Evolutionary conservation across 1,284 basidiomycete genomes (phyloP).

Genomic region (Mycena sp.): DNA sequence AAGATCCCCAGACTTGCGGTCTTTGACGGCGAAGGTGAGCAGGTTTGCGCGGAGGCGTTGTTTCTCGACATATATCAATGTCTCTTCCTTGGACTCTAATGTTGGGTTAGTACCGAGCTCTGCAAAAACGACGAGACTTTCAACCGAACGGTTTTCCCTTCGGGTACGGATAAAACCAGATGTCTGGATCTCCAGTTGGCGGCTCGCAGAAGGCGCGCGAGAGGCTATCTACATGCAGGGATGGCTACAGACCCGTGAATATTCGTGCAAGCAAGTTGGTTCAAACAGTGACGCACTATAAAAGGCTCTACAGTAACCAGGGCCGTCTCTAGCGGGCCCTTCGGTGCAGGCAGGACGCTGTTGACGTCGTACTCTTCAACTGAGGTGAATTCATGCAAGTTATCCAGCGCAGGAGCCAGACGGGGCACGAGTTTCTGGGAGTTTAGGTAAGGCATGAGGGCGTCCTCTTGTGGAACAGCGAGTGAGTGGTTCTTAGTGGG

Average conservation of each 20-base stretch:
- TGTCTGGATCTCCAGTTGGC: conserved; percentile 30
- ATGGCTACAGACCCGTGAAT: conserved; percentile 27
- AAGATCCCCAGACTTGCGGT: conserved; percentile 33
- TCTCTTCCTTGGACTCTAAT: conserved; percentile 38
- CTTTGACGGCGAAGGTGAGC: conserved; percentile 37
- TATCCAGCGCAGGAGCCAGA: conserved; percentile 12
- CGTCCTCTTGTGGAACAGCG: neutral
- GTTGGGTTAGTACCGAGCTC: neutral
- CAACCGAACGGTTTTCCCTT: conserved; percentile 38
- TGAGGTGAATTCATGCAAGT: conserved; percentile 37
- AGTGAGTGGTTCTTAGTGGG: too few relatives aligned
- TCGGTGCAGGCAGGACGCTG: conserved; percentile 35
- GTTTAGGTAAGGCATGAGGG: conserved; percentile 22
- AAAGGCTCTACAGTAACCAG: conserved; percentile 36
- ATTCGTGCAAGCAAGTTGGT: neutral
- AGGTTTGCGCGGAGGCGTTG: conserved; percentile 39
- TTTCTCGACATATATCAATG: conserved; percentile 40
- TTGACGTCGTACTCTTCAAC: conserved; percentile 40
- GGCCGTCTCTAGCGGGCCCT: conserved; percentile 30
- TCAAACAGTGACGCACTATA: conserved; percentile 29
- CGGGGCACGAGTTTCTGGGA: conserved; percentile 27
- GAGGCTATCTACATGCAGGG: conserved; percentile 35
- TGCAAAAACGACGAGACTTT: neutral
- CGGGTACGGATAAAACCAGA: conserved; percentile 39
- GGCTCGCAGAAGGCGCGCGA: conserved; percentile 34